phyloP scores from a whole-genome alignment of 2,329 filamentous ascomycete genomes.

The Fusarium stilboides region DNA sequence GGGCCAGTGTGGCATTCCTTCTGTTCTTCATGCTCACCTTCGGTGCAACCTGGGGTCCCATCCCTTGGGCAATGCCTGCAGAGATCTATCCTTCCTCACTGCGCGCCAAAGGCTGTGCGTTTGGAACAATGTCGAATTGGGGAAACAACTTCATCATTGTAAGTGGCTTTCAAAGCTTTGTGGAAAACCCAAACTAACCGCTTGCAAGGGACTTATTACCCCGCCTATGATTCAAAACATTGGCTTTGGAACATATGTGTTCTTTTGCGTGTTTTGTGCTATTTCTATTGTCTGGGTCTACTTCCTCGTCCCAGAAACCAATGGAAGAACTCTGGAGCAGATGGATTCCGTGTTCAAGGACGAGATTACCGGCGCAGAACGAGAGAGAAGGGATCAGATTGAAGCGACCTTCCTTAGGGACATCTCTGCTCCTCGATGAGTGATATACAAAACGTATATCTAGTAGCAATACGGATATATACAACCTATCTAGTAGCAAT shows the following conservation, averaged over 20 bases:
- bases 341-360: neutral
- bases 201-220: neutral
- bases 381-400: neutral
- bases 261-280: neutral
- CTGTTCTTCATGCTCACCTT: slow-evolving; percentile 7
- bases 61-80: neutral
- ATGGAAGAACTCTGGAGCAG: neutral
- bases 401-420: neutral
- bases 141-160: neutral
- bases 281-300: neutral
- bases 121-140: neutral
- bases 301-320: neutral
- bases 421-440: neutral
- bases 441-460: no score
- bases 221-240: neutral
- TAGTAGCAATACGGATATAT: no score
- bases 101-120: neutral
- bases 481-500: no score
- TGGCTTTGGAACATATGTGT: neutral
- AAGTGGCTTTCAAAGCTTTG: neutral
- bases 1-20: slow-evolving; percentile 1
- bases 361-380: neutral
- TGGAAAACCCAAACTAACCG: neutral
- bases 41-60: neutral
- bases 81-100: neutral